Evolutionary conservation across 495 filamentous ascomycete genomes (phyloP).

Genomic region (Daldinia loculata): DNA sequence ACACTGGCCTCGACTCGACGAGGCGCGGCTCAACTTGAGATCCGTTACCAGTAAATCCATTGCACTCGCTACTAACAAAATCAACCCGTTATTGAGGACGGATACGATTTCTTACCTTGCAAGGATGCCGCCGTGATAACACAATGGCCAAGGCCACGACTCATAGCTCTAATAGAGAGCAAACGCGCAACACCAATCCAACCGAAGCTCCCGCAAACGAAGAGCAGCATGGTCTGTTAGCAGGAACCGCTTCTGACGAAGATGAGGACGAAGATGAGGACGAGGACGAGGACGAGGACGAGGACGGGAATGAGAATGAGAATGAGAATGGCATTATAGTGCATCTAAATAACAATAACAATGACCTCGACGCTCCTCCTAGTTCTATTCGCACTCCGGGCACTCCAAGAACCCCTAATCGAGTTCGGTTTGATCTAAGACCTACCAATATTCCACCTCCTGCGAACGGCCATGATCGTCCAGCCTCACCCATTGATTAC

Average conservation of each 20-base stretch:
- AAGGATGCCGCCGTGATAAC: conserved; percentile 52
- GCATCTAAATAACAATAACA: conserved; percentile 43
- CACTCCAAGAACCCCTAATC: conserved; percentile 80
- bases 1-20: conserved; percentile 16
- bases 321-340: conserved; percentile 51
- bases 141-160: conserved; percentile 58
- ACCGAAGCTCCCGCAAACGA: conserved; percentile 45
- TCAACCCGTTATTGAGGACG: conserved; percentile 25
- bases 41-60: neutral
- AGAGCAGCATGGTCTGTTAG: conserved; percentile 58
- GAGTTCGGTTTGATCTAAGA: conserved; percentile 87
- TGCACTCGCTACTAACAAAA: neutral
- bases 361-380: conserved; percentile 23
- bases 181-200: conserved; percentile 26
- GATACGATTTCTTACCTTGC: conserved; percentile 18
- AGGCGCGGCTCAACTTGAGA: conserved; percentile 33
- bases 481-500: conserved; percentile 46
- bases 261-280: conserved; percentile 33
- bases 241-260: conserved; percentile 41
- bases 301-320: conserved; percentile 34
- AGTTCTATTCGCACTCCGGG: conserved; percentile 58
- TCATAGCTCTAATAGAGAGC: conserved; percentile 47
- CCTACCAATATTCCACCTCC: conserved; percentile 52
- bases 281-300: conserved; percentile 38
- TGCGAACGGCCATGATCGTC: conserved; percentile 43